phyloP scores from a whole-genome alignment of 768 basidiomycete species.

The Mycena crocata region DNA sequence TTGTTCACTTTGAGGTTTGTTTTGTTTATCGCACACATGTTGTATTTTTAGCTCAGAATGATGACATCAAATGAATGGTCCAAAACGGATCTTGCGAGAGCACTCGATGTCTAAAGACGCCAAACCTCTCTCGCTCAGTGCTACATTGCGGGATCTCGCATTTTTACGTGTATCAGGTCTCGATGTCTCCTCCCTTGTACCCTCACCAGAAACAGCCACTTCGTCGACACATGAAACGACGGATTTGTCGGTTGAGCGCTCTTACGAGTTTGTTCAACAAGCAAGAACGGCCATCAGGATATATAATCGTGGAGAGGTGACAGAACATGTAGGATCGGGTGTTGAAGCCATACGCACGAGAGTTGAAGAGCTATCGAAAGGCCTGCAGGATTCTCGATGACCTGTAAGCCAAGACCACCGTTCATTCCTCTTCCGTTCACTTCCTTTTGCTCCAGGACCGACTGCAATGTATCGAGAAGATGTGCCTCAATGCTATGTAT shows the following conservation, averaged over 20 bases:
- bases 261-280: constrained; percentile 69
- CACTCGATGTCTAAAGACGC: constrained; percentile 42
- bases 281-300: constrained; percentile 69
- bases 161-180: constrained; percentile 70
- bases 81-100: not conserved
- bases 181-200: constrained; percentile 45
- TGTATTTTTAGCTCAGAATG: too few relatives aligned
- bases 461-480: not conserved
- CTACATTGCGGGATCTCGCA: constrained; percentile 79
- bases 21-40: too few relatives aligned
- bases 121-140: constrained; percentile 66
- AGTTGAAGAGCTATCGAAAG: constrained; percentile 64
- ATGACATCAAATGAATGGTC: too few relatives aligned
- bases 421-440: not conserved
- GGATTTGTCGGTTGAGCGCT: constrained; percentile 58
- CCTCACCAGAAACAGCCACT: constrained; percentile 25
- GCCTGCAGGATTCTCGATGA: constrained; percentile 35
- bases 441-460: not conserved
- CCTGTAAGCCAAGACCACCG: not conserved
- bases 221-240: constrained; percentile 32
- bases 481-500: too few relatives aligned
- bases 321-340: constrained; percentile 60
- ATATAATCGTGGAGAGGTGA: constrained; percentile 63
- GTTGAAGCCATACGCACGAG: constrained; percentile 68
- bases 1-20: constrained; percentile 13